Evolutionary conservation across 2,329 filamentous ascomycete genomes (phyloP).

Genomic region (Stylonectria norvegica): DNA sequence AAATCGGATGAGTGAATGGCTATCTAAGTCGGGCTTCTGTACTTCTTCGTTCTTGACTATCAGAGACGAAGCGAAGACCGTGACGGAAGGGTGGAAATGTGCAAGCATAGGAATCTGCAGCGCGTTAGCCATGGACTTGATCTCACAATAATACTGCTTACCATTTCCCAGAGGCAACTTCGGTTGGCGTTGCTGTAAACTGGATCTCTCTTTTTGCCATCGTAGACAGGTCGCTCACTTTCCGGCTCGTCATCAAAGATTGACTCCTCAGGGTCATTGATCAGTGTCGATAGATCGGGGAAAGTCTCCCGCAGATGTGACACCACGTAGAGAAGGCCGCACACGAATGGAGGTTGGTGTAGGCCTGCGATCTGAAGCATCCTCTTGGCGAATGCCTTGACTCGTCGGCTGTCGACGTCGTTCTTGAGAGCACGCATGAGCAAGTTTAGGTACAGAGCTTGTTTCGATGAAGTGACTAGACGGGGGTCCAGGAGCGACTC

Average conservation of each 20-base stretch:
- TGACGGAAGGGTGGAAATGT: slow-evolving; percentile 93
- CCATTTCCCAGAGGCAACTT: slow-evolving; percentile 89
- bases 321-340: slow-evolving; percentile 86
- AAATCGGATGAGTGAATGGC: slow-evolving; percentile 91
- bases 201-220: slow-evolving; percentile 87
- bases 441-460: slow-evolving; percentile 90
- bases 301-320: slow-evolving; percentile 77
- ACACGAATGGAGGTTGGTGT: slow-evolving; percentile 90
- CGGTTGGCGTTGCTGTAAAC: slow-evolving; percentile 90
- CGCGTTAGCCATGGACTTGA: slow-evolving; percentile 17
- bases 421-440: slow-evolving; percentile 84
- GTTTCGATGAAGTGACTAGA: slow-evolving; percentile 85
- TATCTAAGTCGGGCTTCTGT: slow-evolving; percentile 84
- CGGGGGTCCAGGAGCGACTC: slow-evolving; percentile 91
- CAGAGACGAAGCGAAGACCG: slow-evolving; percentile 73
- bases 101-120: slow-evolving; percentile 38
- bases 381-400: slow-evolving; percentile 94
- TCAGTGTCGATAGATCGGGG: slow-evolving; percentile 72
- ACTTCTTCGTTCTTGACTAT: slow-evolving; percentile 67
- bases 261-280: slow-evolving; percentile 76
- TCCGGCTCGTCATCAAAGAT: slow-evolving; percentile 57
- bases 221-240: slow-evolving; percentile 54
- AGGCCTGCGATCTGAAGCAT: slow-evolving; percentile 82
- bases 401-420: slow-evolving; percentile 83
- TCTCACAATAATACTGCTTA: slow-evolving; percentile 40